Base-by-base conservation (phyloP, 768 basidiomycete species). In the Gymnopilus dilepis region DNA sequence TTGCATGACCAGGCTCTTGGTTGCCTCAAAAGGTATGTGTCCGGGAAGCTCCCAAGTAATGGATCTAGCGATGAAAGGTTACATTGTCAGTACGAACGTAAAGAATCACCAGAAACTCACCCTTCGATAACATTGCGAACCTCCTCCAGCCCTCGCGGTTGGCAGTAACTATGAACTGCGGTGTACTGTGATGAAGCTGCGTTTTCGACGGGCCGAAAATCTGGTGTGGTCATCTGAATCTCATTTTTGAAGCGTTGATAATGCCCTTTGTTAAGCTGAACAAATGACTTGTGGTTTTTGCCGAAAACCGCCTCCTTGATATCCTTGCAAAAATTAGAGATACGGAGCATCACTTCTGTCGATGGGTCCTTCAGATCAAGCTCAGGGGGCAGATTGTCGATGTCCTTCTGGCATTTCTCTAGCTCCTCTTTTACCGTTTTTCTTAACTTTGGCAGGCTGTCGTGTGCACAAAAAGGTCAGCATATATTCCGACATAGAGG, bases 381-480 rank as follows among this genome's bases (percentile, higher is more conserved):
- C 0, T 72, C 72, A 0, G 70, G 64, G 0, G 88, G 87, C 4
- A 88, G 77, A 15, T 58, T 41, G 0, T 62, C 61, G 4, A 87
- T 65, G 1, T 80, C 74, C 0, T 66, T 41, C 11, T 63, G 52
- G 59, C 77, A 80, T 26, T 70, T 43, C 1, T 40, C 59, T 3
- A 89, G 76, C 9, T 81, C 76, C 5, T 65, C 65, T 2, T 78
- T 73, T 3, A 86, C 76, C n/a, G 78, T 70, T 1, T 65, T 52
- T 24, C 64, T 74, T 6, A 89, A 75, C 17, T 67, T 63, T 3
- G 86, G 86, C 12, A 89, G 72, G 40, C 87, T 89, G 57, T 6
- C 22, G 5, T 26, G 31, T 60, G 57, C 19, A 3, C 6, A 52
- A 1, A 22, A 51, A 11, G 33, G 64, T 40, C 2, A 48, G 1